These are phyloP conservation scores for Podospora appendiculata DNA, from an alignment of 495 filamentous ascomycete genomes.

Conservation along the genomic window DNA sequence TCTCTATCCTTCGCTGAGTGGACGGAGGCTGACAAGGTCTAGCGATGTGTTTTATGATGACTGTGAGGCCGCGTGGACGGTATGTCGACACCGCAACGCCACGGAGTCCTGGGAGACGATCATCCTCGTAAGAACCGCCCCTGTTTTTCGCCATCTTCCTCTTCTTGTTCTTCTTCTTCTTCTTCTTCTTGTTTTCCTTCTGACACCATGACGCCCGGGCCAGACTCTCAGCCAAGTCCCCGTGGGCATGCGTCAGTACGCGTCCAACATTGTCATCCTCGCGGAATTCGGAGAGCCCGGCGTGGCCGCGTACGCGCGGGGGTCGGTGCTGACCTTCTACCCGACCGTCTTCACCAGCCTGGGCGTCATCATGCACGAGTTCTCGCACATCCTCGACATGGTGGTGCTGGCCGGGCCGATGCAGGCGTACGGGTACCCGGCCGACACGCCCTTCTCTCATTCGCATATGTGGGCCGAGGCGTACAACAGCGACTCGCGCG, in stretches of 20 bases:
- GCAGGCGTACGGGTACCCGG: background rate
- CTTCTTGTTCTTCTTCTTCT: too few species aligned
- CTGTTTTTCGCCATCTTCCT: too few species aligned
- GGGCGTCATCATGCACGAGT: constrained; percentile 17
- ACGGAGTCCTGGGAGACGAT: constrained; percentile 4
- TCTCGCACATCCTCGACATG: constrained; percentile 17
- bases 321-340: constrained; percentile 3
- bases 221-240: constrained; percentile 13
- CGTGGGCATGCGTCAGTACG: constrained; percentile 16
- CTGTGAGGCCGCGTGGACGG: constrained; percentile 12
- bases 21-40: too few species aligned
- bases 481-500: constrained; percentile 1
- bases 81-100: constrained; percentile 14
- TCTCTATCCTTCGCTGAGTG: too few species aligned
- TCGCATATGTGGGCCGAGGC: constrained; percentile 6
- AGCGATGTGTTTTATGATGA: constrained; percentile 12
- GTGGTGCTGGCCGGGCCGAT: constrained; percentile 5
- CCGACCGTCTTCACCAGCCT: constrained; percentile 10
- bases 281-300: too few species aligned
- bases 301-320: constrained; percentile 12
- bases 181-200: too few species aligned
- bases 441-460: constrained; percentile 7
- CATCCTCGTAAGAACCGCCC: constrained; percentile 12
- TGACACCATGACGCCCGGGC: too few species aligned
- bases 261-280: constrained; percentile 10